Evolutionary conservation across 164 flowering plant genomes (phyloP).

Genomic region (Stephania yunnanensis): DNA sequence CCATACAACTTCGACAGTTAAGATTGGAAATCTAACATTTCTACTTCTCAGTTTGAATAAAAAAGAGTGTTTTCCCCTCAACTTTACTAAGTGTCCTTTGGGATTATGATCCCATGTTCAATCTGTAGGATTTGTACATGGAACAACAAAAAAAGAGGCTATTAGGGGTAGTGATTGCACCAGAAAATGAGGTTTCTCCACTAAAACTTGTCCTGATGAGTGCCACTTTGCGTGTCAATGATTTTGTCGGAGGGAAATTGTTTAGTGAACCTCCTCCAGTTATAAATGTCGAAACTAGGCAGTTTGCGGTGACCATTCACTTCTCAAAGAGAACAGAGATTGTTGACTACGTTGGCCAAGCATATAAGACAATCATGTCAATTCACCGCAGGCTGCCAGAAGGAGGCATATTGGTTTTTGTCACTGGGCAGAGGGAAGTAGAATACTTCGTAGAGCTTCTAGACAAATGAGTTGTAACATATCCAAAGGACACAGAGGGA

Average conservation of each 20-base stretch:
- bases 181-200: conserved; percentile 46
- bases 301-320: conserved; percentile 73
- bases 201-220: conserved; percentile 91
- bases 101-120: neutral
- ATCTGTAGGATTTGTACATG: conserved; percentile 41
- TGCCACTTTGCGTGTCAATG: conserved; percentile 92
- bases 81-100: neutral
- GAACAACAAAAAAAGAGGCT: conserved; percentile 51
- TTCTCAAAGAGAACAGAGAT: conserved; percentile 81
- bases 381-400: conserved; percentile 87
- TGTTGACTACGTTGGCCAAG: conserved; percentile 85
- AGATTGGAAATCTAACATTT: neutral
- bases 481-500: conserved; percentile 17
- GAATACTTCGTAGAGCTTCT: conserved; percentile 73
- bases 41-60: neutral
- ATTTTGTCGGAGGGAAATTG: conserved; percentile 57
- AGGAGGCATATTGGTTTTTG: conserved; percentile 93
- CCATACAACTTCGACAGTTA: conserved; percentile 65
- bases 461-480: conserved; percentile 27
- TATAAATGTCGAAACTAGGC: conserved; percentile 79
- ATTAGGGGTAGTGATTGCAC: conserved; percentile 38
- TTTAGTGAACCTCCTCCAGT: conserved; percentile 73
- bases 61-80: neutral
- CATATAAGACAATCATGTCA: conserved; percentile 74
- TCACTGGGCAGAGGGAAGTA: conserved; percentile 97